Evolutionary conservation across 345 rosid genomes (phyloP), one percentile per base, ranked within the genome.

Genomic region (Firmiana major): DNA sequence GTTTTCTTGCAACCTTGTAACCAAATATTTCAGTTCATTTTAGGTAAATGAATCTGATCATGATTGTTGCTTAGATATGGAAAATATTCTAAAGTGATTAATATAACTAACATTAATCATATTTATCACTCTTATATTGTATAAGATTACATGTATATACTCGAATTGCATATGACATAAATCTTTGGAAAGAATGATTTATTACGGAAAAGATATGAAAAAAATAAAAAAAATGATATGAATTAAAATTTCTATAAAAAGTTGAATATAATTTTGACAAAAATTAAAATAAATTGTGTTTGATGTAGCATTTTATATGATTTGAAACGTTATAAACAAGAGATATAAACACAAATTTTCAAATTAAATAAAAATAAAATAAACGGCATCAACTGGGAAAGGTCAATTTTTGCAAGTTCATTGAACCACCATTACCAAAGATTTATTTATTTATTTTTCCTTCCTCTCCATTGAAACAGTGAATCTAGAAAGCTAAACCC

Each of bases 361-460:
- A 1, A 3, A 31, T 31, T 3, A 1, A 31, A 31, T 31, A 31
- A 31, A 31, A 31, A 31, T n/a, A 31, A 1, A 63, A 19, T 31
- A 11, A 22, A 10, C 9, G 54, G 31, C 9, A 75, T 57, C 57
- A 22, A 36, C 26, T 3, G 17, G 40, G 34, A 9, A 36, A 5
- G n/a, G 31, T 15, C 46, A 57, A 8, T 13, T 26, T 16, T 42
- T 46, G 5, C 59, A 84, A 76, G 66, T 82, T 79, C 87, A 85
- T 24, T 82, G 87, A 82, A 82, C 73, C 80, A n/a, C 12, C 74
- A 34, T 59, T 59, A 60, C 36, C 9, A 49, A 73, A 45, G 70
- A 53, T 6, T 62, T 9, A 74, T 6, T 62, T 5, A 2, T 38
- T 38, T 4, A 5, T 38, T 63, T 24, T 3, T 17, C 4, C 9